Base-by-base conservation (phyloP, 2,329 filamentous ascomycete genomes). In the Scytalidium sp. region DNA sequence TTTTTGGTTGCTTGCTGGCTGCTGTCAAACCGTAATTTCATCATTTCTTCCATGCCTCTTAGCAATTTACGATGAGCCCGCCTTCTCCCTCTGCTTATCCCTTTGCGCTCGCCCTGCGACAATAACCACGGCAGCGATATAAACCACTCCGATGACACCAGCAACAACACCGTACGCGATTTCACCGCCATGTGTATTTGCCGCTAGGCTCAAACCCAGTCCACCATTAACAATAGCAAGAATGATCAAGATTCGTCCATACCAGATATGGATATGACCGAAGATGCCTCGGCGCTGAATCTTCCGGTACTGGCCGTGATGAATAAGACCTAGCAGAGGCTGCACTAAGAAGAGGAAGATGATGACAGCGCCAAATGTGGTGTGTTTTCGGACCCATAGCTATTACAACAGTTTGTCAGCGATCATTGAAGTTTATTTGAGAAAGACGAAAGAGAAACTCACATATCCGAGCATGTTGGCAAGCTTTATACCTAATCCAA, bases 171-270 rank as follows among this genome's bases (percentile, higher is more conserved):
- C 64, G 61, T 84, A 85, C 0, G 74, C 75, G 42, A 79, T 70
- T 41, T 76, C 62, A 47, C 74, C 72, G 10, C 62, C 57, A 2
- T 53, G 63, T 2, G 64, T 52, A 0, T 70, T 68, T 22, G 58
- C 53, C 2, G 75, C 68, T 19, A 82, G 68, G 54, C 73, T 53
- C 22, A 85, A 67, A 4, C 82, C 82, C 7, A 85, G 64, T 0
- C 81, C 82, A 50, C 81, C 83, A 58, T 85, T 85, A 59, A 84
- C 61, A 47, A 84, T 71, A 29, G 80, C 81, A 6, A 84, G 59
- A 25, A 78, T 52, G 54, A 85, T 76, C 45, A 84, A 65, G 2
- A 67, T 56, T 22, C 81, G 75, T 19, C 82, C 82, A 58, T 75
- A 81, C 79, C 79, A 84, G 55, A 83, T 76, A 59, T 85, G 82